Conservation (phyloP, 495 filamentous ascomycete species). For the Tetracladium setigerum region DNA sequence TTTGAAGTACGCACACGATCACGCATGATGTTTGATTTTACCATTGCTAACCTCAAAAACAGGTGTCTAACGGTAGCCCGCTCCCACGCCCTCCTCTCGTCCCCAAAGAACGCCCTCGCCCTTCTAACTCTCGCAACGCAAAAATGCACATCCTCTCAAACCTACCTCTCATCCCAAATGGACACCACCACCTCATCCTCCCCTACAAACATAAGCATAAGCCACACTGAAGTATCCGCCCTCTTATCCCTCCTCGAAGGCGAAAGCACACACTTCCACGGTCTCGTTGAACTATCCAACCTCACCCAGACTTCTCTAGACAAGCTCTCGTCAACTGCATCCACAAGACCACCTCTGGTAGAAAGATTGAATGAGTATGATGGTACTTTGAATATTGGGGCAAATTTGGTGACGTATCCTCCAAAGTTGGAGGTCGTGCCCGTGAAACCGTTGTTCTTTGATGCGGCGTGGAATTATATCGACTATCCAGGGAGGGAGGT, state of each 20-base stretch:
- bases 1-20: slow-evolving; percentile 53
- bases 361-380: slow-evolving; percentile 71
- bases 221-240: slow-evolving; percentile 41
- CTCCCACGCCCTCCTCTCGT: slow-evolving; percentile 68
- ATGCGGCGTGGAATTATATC: slow-evolving; percentile 97
- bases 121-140: slow-evolving; percentile 55
- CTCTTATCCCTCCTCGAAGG: slow-evolving; percentile 55
- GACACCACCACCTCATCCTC: slow-evolving; percentile 7
- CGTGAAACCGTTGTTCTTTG: slow-evolving; percentile 92
- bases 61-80: slow-evolving; percentile 82
- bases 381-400: slow-evolving; percentile 52
- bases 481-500: slow-evolving; percentile 67
- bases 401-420: slow-evolving; percentile 78
- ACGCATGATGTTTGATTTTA: neutral
- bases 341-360: slow-evolving; percentile 43
- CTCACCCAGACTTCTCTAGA: slow-evolving; percentile 32
- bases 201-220: slow-evolving; percentile 55
- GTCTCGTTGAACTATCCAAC: slow-evolving; percentile 71
- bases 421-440: slow-evolving; percentile 76
- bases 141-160: slow-evolving; percentile 34
- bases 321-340: neutral
- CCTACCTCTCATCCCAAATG: slow-evolving; percentile 27
- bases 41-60: neutral
- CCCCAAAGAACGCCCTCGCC: slow-evolving; percentile 76
- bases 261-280: slow-evolving; percentile 68